phyloP scores from a whole-genome alignment of 192 early-diverging fungal genomes.

The Kickxella alabastrina region DNA sequence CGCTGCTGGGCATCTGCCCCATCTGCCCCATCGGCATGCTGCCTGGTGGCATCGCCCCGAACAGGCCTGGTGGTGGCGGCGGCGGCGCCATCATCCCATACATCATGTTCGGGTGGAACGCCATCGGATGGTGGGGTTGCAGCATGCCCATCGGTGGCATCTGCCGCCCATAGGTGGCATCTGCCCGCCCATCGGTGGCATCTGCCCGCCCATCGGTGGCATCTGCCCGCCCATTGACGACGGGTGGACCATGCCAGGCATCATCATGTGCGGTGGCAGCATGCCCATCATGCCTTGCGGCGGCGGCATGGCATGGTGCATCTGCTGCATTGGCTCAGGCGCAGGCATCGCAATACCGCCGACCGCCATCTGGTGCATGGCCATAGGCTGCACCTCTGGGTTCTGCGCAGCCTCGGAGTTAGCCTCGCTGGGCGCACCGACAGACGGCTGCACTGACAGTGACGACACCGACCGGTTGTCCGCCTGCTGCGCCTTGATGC shows the following conservation, averaged over 20 bases:
- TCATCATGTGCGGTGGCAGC: slow-evolving; percentile 29
- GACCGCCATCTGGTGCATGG: slow-evolving; percentile 2
- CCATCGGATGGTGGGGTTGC: slow-evolving; percentile 33
- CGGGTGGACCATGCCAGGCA: slow-evolving; percentile 25
- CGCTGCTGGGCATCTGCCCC: slow-evolving; percentile 20
- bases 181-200: too few species aligned
- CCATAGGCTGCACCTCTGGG: background rate
- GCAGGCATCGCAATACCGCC: slow-evolving; percentile 1
- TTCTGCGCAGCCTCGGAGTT: slow-evolving; percentile 11
- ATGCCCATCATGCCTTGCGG: slow-evolving; percentile 28
- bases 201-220: slow-evolving; percentile 39
- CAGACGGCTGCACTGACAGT: slow-evolving; percentile 44
- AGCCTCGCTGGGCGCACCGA: slow-evolving; percentile 28
- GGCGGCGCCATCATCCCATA: slow-evolving; percentile 47
- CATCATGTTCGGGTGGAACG: slow-evolving; percentile 45
- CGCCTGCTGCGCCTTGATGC: slow-evolving; percentile 3
- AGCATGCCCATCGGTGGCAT: slow-evolving; percentile 43
- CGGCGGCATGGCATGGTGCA: slow-evolving; percentile 21
- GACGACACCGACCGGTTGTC: slow-evolving; percentile 46
- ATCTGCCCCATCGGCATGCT: slow-evolving; percentile 27
- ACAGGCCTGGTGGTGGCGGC: slow-evolving; percentile 30
- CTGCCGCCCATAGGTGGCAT: too few species aligned
- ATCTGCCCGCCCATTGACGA: slow-evolving; percentile 8
- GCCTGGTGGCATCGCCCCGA: slow-evolving; percentile 26
- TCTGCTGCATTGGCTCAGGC: slow-evolving; percentile 2